Conservation (phyloP, 2,329 filamentous ascomycete species). For the Pseudogymnoascus sp. region DNA sequence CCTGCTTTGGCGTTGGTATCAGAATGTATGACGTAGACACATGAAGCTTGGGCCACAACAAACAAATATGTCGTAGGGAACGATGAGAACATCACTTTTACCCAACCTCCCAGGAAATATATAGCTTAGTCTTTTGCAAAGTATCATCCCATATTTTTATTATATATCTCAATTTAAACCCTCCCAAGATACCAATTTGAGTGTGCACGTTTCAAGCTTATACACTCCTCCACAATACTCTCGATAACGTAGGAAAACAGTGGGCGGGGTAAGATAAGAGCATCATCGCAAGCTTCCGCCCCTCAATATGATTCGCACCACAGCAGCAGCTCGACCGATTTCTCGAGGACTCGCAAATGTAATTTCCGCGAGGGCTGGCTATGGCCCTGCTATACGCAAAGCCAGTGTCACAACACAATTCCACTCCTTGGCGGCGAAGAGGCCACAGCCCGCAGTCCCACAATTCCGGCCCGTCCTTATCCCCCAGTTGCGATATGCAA, state of each 20-base stretch:
- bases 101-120: background rate
- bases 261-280: constrained; percentile 1
- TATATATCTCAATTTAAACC: background rate
- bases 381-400: constrained; percentile 21
- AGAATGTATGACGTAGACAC: constrained; percentile 4
- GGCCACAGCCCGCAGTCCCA: constrained; percentile 17
- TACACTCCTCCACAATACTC: background rate
- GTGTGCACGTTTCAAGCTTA: background rate
- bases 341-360: constrained; percentile 23
- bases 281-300: constrained; percentile 8
- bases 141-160: background rate
- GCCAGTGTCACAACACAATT: constrained; percentile 17
- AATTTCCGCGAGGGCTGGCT: constrained; percentile 20
- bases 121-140: constrained; percentile 3
- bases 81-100: background rate
- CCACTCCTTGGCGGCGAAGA: constrained; percentile 19
- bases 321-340: constrained; percentile 23
- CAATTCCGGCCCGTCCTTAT: constrained; percentile 33
- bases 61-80: constrained; percentile 1
- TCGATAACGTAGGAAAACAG: background rate
- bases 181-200: background rate
- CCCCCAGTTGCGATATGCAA: constrained; percentile 40
- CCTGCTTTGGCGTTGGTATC: background rate
- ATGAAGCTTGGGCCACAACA: background rate
- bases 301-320: constrained; percentile 10